Evolutionary conservation across 1,139 yeast species (phyloP), one percentile per base, ranked within the genome.

Genomic region (Yamadazyma spencermartinsiae): DNA sequence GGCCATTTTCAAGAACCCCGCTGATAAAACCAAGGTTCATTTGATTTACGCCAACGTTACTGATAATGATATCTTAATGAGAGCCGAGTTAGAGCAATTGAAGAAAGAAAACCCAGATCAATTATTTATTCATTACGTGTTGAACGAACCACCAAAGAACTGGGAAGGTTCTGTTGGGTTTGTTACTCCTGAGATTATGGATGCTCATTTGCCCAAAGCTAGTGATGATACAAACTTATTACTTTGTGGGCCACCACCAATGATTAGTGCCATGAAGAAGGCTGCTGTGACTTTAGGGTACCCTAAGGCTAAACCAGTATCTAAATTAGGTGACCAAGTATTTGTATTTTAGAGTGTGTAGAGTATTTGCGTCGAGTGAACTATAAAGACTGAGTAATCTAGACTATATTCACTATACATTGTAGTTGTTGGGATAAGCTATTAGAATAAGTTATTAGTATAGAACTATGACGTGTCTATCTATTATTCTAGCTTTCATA

Each of bases 211-310:
- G 54, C 79, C 86, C 49, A 74, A 78, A 46, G 71, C 83, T 38
- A 68, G 78, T 47, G 80, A 69, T 49, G 73, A 80, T 53, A 71
- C 82, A 60, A 81, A 86, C 65, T 76, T 86, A 49, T 83, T 89
- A 61, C 82, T 86, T 51, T 88, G 98, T 72, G 98, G 96, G 51
- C 95, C 96, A 40, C 92, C 94, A 56, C 86, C 88, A 39, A 71
- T 88, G 68, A 80, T 82, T 74, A 74, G 86, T 51, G 85, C 96
- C 50, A 62, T 89, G 74, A 90, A 89, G 73, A 89, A 84, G 72
- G 86, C 86, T 37, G 89, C 95, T 27, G 76, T 74, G 36, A 68
- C 72, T 16, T 74, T 90, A 51, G 98, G 97, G 15, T 94, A 68
- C 65, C 77, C 78, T 39, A 89, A 88, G 76, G 90, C 97, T 42